Conservation (phyloP, 495 filamentous ascomycete genomes). For the Lasiosphaeriaceae sp. region DNA sequence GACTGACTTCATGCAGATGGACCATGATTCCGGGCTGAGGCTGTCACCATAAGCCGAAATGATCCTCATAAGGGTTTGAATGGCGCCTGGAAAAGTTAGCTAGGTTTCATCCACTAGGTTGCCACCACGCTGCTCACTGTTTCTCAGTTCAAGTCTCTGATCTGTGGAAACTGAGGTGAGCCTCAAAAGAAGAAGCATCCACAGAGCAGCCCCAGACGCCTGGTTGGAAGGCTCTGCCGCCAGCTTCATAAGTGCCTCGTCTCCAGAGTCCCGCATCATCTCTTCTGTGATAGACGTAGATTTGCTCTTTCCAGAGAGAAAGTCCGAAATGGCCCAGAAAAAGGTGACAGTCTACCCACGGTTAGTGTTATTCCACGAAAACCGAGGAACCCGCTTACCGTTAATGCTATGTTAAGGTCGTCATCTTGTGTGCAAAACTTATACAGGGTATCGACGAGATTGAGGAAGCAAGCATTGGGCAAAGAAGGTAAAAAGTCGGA, state of each 20-base stretch:
- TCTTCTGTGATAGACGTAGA: constrained; percentile 44
- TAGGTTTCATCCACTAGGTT: too few relatives aligned
- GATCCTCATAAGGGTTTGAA: constrained; percentile 86
- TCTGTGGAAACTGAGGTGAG: constrained; percentile 75
- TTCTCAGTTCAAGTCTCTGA: constrained; percentile 77
- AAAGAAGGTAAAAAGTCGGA: constrained; percentile 86
- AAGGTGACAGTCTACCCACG: constrained; percentile 71
- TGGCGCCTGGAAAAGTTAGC: constrained; percentile 50
- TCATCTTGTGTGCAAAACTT: constrained; percentile 82
- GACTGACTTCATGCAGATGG: constrained; percentile 73
- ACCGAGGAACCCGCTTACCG: constrained; percentile 46
- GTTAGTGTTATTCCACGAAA: constrained; percentile 19
- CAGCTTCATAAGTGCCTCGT: constrained; percentile 45
- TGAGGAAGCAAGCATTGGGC: constrained; percentile 72
- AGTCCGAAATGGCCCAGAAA: constrained; percentile 93
- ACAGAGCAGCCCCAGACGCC: constrained; percentile 62
- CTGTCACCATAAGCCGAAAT: constrained; percentile 87
- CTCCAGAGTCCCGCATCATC: constrained; percentile 48
- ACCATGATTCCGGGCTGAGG: constrained; percentile 75
- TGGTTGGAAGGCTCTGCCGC: constrained; percentile 45
- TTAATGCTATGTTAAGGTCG: constrained; percentile 93
- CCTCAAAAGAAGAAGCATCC: constrained; percentile 78
- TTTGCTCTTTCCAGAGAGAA: constrained; percentile 53
- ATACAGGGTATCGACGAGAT: constrained; percentile 82
- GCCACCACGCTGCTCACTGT: constrained; percentile 67